Evolutionary conservation across 768 basidiomycete genomes (phyloP).

Genomic region (Termitomyces sp.): DNA sequence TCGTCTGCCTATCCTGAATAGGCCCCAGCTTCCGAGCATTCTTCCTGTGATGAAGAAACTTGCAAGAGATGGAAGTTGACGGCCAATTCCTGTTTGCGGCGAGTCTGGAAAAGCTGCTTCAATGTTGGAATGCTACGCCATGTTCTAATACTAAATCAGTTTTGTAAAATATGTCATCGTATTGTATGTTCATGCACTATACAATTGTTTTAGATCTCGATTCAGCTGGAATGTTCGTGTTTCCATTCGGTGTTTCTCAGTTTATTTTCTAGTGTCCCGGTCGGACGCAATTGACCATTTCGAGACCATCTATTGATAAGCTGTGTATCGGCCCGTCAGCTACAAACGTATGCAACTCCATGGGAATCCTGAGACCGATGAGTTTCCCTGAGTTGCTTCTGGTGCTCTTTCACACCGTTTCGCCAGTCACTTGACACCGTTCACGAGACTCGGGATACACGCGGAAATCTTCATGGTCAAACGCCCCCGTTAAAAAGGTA

Average conservation of each 20-base stretch:
- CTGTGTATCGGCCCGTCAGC: background rate
- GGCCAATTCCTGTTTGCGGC: conserved; percentile 16
- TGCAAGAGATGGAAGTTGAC: conserved; percentile 12
- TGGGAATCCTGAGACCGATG: background rate
- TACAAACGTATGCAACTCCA: background rate
- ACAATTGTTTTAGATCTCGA: background rate
- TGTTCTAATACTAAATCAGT: conserved; percentile 9
- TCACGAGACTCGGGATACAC: background rate
- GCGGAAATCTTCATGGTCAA: background rate
- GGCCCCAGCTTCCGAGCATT: conserved; percentile 21
- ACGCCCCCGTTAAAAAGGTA: background rate
- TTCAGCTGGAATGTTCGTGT: background rate
- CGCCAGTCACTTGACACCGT: background rate
- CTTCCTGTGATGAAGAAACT: conserved; percentile 14
- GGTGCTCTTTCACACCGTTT: background rate
- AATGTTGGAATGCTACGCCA: conserved; percentile 14
- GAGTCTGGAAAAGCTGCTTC: conserved; percentile 13
- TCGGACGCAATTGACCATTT: background rate
- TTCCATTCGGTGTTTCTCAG: background rate
- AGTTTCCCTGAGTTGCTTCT: background rate
- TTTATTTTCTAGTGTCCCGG: background rate
- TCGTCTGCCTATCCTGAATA: background rate
- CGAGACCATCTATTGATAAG: background rate
- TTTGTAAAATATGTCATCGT: background rate
- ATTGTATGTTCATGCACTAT: background rate